Percentiles rank a stretch among this genome's conserved stretches.
Conservation (phyloP, 352 stramenopile species). For the Pythium aphanidermatum region DNA sequence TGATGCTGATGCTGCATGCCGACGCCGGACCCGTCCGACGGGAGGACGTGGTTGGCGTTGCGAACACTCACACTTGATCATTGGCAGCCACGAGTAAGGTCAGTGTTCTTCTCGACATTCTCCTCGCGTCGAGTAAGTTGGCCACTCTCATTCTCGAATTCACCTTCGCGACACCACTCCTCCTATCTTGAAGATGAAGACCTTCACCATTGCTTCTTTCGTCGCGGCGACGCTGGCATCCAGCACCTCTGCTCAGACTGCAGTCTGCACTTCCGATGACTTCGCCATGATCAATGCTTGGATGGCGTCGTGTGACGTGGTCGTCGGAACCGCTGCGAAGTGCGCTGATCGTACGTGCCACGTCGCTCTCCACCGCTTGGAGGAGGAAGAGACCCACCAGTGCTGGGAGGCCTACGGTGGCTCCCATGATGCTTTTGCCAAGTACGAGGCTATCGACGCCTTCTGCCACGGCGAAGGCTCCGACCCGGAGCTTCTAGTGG, state of each 20-base stretch:
- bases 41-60: too few species aligned
- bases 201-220: background rate
- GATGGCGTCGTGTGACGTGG: slow-evolving; percentile 29
- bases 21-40: too few species aligned
- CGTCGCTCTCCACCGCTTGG: slow-evolving; percentile 28
- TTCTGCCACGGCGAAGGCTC: slow-evolving; percentile 36
- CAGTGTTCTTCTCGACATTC: too few species aligned
- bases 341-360: slow-evolving; percentile 29
- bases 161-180: background rate
- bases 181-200: slow-evolving; percentile 4
- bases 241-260: background rate
- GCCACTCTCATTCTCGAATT: slow-evolving; percentile 1
- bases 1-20: too few species aligned
- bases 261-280: slow-evolving; percentile 1
- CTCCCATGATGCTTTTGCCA: slow-evolving; percentile 22
- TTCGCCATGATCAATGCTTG: slow-evolving; percentile 9
- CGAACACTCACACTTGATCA: too few species aligned
- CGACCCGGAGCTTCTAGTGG: slow-evolving; percentile 22
- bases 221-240: background rate
- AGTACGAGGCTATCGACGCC: slow-evolving; percentile 31
- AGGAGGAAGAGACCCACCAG: slow-evolving; percentile 32
- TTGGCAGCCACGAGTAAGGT: too few species aligned
- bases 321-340: slow-evolving; percentile 30
- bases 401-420: slow-evolving; percentile 30
- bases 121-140: too few species aligned